These are phyloP conservation scores for Rhizophagus clarus DNA, from an alignment of 192 early-diverging fungal species.

Conservation along the genomic window DNA sequence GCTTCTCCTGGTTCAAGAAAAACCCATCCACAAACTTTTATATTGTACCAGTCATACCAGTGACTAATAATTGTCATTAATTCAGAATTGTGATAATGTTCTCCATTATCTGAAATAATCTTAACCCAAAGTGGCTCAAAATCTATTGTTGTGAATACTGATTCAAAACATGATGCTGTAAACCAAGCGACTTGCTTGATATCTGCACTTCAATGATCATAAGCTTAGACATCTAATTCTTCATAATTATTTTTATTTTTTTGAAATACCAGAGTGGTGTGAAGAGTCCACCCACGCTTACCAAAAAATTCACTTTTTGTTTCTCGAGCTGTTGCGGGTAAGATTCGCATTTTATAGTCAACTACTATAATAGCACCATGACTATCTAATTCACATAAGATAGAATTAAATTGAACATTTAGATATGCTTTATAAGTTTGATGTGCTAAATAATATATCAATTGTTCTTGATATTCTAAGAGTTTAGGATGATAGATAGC, in stretches of 20 bases:
- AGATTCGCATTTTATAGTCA: conserved; percentile 17
- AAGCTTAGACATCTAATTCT: neutral
- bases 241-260: neutral
- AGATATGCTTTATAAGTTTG: neutral
- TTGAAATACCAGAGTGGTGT: neutral
- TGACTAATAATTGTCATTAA: too few species aligned
- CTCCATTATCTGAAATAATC: too few species aligned
- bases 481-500: neutral
- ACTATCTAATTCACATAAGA: neutral
- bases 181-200: neutral
- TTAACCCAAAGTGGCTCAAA: too few species aligned
- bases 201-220: neutral
- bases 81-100: too few species aligned
- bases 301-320: conserved; percentile 13
- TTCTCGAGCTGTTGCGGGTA: neutral
- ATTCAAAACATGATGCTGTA: neutral
- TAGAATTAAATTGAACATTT: conserved; percentile 4
- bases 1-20: too few species aligned
- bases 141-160: too few species aligned
- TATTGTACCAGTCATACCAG: too few species aligned
- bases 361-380: neutral
- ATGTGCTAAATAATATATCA: neutral
- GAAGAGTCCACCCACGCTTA: neutral
- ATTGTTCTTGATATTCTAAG: conserved; percentile 1
- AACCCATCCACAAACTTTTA: too few species aligned